Percentiles rank a stretch among this genome's conserved stretches.
Conservation (phyloP, 129 eudicot species). For the Rutidosis leptorrhynchoides region DNA sequence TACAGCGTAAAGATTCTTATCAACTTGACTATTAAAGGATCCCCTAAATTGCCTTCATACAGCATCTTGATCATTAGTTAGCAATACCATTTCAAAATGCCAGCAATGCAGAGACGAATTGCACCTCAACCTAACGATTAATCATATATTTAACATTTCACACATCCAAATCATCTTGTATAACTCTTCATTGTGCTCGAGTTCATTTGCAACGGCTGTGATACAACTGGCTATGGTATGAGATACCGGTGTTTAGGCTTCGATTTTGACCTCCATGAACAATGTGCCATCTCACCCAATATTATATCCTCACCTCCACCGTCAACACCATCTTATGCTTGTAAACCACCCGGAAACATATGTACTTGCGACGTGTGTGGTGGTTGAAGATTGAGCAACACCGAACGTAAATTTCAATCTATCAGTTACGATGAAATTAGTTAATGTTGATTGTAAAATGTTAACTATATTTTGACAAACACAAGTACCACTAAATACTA, state of each 20-base stretch:
- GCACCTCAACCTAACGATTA: background rate
- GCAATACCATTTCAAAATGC: no score
- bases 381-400: no score
- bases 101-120: background rate
- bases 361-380: background rate
- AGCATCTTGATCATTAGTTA: background rate
- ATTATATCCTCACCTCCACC: background rate
- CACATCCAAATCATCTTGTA: background rate
- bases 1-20: no score
- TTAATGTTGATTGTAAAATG: no score
- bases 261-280: slow-evolving; percentile 7
- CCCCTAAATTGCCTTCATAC: background rate
- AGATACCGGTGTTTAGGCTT: background rate
- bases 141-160: background rate
- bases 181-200: background rate
- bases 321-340: background rate
- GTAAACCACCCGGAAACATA: background rate
- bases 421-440: no score
- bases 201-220: background rate
- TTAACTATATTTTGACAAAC: no score
- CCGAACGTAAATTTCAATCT: no score
- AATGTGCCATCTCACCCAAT: background rate
- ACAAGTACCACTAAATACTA: no score
- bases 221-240: background rate
- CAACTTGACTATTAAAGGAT: background rate